Evolutionary conservation across 495 filamentous ascomycete species (phyloP).

Genomic region (Collariella sp.): DNA sequence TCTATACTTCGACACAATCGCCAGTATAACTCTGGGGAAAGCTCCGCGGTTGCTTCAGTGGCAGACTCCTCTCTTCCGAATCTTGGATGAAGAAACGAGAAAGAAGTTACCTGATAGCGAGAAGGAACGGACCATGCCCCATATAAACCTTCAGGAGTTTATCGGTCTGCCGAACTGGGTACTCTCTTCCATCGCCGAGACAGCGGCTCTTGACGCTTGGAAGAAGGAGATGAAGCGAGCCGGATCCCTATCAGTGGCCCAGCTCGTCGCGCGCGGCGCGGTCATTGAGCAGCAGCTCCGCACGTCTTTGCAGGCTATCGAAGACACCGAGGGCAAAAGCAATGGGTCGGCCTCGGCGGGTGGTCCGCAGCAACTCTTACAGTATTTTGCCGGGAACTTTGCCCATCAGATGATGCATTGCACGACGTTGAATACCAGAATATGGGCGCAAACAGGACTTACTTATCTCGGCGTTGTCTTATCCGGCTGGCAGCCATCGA

Average conservation of each 20-base stretch:
- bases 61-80: slow-evolving; percentile 30
- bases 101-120: slow-evolving; percentile 9
- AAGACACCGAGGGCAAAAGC: background rate
- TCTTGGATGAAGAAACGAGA: slow-evolving; percentile 10
- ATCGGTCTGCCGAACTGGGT: slow-evolving; percentile 43
- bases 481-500: slow-evolving; percentile 45
- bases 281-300: slow-evolving; percentile 33
- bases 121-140: slow-evolving; percentile 16
- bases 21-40: slow-evolving; percentile 36
- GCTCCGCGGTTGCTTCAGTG: slow-evolving; percentile 35
- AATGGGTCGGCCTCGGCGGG: background rate
- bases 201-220: slow-evolving; percentile 43
- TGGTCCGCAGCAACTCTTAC: slow-evolving; percentile 9
- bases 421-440: slow-evolving; percentile 17
- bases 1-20: slow-evolving; percentile 42
- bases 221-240: slow-evolving; percentile 36
- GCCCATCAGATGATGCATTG: background rate
- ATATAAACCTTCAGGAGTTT: slow-evolving; percentile 34
- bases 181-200: slow-evolving; percentile 37
- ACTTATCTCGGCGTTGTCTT: slow-evolving; percentile 44
- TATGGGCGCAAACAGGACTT: slow-evolving; percentile 44
- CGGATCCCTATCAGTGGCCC: slow-evolving; percentile 38
- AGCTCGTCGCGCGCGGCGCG: slow-evolving; percentile 37
- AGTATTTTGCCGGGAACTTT: slow-evolving; percentile 2
- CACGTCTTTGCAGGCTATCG: slow-evolving; percentile 15